Conservation (phyloP, 31 red algal species). For the Asparagopsis taxiformis region DNA sequence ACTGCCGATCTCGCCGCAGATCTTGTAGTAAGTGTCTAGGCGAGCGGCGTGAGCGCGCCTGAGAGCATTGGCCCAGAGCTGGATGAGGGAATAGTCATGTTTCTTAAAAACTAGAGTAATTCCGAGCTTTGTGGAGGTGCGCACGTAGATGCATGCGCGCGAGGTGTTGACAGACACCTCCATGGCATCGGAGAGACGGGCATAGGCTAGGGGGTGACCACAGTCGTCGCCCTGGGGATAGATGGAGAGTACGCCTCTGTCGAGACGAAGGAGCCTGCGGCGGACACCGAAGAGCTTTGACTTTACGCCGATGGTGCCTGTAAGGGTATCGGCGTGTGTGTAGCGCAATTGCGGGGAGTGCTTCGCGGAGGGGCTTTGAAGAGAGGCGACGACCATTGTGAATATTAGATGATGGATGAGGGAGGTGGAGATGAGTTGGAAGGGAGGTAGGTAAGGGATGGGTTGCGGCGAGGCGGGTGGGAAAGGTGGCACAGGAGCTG, state of each 20-base stretch:
- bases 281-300: slow-evolving; percentile 41
- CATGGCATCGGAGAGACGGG: slow-evolving; percentile 10
- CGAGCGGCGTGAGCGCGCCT: slow-evolving; percentile 11
- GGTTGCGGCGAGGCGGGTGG: too few species aligned
- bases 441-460: too few species aligned
- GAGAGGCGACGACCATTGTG: too few species aligned
- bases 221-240: slow-evolving; percentile 35
- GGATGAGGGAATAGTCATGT: slow-evolving; percentile 30
- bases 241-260: slow-evolving; percentile 33
- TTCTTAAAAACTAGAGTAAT: slow-evolving; percentile 48
- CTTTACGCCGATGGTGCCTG: slow-evolving; percentile 14
- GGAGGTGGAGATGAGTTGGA: too few species aligned
- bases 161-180: slow-evolving; percentile 4
- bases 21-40: slow-evolving; percentile 33
- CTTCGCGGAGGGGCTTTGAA: too few species aligned
- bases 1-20: slow-evolving; percentile 19
- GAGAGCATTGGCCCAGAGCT: slow-evolving; percentile 21
- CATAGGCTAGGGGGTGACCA: slow-evolving; percentile 20
- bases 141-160: slow-evolving; percentile 11
- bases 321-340: slow-evolving; percentile 25
- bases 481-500: too few species aligned
- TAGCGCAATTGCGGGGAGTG: too few species aligned
- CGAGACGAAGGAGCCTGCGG: slow-evolving; percentile 42
- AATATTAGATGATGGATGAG: too few species aligned
- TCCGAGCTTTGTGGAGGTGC: slow-evolving; percentile 3